Evolutionary conservation across 2,329 filamentous ascomycete genomes (phyloP), one percentile per base, ranked within the genome.

Genomic region (Calcarisporium arbuscula): DNA sequence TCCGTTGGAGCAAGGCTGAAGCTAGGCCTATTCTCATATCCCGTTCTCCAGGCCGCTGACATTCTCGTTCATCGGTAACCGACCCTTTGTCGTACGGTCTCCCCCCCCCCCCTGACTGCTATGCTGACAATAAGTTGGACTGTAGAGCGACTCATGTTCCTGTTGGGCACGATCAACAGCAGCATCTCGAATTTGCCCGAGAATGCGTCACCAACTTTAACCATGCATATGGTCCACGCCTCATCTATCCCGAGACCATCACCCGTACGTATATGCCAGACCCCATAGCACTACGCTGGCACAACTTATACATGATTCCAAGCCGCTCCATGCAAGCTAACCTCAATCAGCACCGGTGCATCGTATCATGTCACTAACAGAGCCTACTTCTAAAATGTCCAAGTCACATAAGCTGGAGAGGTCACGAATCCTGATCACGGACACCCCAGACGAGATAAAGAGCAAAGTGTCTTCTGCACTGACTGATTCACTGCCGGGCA

Each of bases 1-100:
- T 65, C 68, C 11, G 72, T 70, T 6, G 79, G 76, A 45, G 67
- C 74, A 27, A 47, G 53, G 6, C 70, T 94, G 40, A 94, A 92
- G 57, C 75, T 95, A 5, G 90, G 92, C 12, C 70, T 98, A 5
- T 95, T 96, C 56, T 94, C 89, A 7, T 98, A 98, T 55, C 92
- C 92, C 2, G 88, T 98, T 23, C 74, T 98, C 2, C 89, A 95
- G 61, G 90, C 92, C 15, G 92, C 92, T 28, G 92, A 98, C 60
- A 85, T 98, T 30, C 72, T 96, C 23, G 74, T 96, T 7, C 89
- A 95, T 54, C 69, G 80, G 77, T 83, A 59, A 26, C 43, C 34
- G 12, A 10, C 11, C 19, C 19, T 25, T 6, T 10, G 15, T 3
- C n/a, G 17, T 19, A 10, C n/a, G 22, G 12, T 10, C 10, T 9